Percentiles rank a stretch among this genome's conserved stretches.
These are phyloP conservation scores for Debaryomycetaceae sp. DNA, from an alignment of 1,139 yeast genomes.

Conservation along the genomic window DNA sequence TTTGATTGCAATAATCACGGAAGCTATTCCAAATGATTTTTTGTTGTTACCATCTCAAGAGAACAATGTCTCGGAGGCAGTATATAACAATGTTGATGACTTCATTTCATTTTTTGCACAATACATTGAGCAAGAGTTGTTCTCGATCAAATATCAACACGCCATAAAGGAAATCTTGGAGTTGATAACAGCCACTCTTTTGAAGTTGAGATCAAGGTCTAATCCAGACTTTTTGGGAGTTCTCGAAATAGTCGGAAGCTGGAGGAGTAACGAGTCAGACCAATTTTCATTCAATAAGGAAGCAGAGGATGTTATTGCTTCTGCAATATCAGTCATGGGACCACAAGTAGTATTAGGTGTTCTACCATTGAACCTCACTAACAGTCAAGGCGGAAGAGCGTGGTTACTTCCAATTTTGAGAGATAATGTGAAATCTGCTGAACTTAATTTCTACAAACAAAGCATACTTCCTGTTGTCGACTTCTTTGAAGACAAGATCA, in stretches of 20 bases:
- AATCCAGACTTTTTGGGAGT: conserved; percentile 70
- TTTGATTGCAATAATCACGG: conserved; percentile 67
- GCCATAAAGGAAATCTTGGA: conserved; percentile 76
- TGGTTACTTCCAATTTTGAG: conserved; percentile 93
- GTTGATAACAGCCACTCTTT: conserved; percentile 60
- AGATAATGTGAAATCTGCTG: conserved; percentile 75
- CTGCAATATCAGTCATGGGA: conserved; percentile 77
- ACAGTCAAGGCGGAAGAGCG: conserved; percentile 70
- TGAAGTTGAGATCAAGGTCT: conserved; percentile 61
- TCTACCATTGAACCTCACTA: conserved; percentile 72
- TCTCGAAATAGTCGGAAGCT: conserved; percentile 72
- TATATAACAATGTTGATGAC: conserved; percentile 56
- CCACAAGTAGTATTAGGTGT: conserved; percentile 75
- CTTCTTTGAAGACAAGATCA: conserved; percentile 50
- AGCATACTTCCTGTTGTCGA: conserved; percentile 68
- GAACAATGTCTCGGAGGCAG: conserved; percentile 36
- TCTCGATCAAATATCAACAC: conserved; percentile 72
- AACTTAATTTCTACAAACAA: conserved; percentile 57
- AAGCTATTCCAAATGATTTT: conserved; percentile 59
- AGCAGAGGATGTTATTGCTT: conserved; percentile 76
- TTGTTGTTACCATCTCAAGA: conserved; percentile 50
- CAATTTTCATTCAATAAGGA: conserved; percentile 70
- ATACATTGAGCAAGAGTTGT: conserved; percentile 51
- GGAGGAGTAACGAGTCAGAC: conserved; percentile 77
- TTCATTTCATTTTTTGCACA: conserved; percentile 47